These are phyloP conservation scores for Helichrysum umbraculigerum DNA, from an alignment of 129 eudicot genomes.

Conservation along the genomic window DNA sequence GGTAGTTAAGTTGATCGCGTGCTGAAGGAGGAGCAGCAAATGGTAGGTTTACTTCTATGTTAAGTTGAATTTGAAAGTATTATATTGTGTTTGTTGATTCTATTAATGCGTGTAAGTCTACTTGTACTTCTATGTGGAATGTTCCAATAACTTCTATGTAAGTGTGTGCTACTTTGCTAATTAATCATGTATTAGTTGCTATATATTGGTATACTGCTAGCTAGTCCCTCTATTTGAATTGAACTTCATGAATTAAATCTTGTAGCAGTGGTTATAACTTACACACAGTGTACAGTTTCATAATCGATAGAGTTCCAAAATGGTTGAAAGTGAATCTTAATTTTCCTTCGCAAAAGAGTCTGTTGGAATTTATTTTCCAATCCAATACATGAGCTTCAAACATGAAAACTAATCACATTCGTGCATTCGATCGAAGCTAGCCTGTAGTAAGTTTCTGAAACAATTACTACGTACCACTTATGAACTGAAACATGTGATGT, in stretches of 20 bases:
- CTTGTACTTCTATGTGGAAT: slow-evolving; percentile 32
- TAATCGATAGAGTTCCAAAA: neutral
- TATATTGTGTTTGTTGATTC: slow-evolving; percentile 22
- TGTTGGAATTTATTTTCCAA: neutral
- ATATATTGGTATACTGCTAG: slow-evolving; percentile 9
- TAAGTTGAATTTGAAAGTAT: slow-evolving; percentile 16
- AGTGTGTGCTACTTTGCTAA: slow-evolving; percentile 38
- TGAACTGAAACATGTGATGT: neutral
- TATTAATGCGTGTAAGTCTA: slow-evolving; percentile 33
- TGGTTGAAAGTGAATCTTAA: neutral
- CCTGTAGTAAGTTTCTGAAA: neutral
- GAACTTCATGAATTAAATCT: neutral
- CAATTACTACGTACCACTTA: neutral
- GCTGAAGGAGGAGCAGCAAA: slow-evolving; percentile 22
- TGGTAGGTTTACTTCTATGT: slow-evolving; percentile 39
- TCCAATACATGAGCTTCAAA: neutral
- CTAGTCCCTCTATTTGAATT: slow-evolving; percentile 2
- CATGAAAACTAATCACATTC: slow-evolving; percentile 4
- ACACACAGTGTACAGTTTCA: too few species aligned
- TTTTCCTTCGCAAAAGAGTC: neutral
- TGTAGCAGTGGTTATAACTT: neutral
- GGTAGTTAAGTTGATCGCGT: neutral
- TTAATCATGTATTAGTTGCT: slow-evolving; percentile 26
- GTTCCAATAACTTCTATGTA: slow-evolving; percentile 26
- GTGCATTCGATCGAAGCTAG: too few species aligned